Base-by-base conservation (phyloP, 169 alveolate species). In the Besnoitia besnoiti region DNA sequence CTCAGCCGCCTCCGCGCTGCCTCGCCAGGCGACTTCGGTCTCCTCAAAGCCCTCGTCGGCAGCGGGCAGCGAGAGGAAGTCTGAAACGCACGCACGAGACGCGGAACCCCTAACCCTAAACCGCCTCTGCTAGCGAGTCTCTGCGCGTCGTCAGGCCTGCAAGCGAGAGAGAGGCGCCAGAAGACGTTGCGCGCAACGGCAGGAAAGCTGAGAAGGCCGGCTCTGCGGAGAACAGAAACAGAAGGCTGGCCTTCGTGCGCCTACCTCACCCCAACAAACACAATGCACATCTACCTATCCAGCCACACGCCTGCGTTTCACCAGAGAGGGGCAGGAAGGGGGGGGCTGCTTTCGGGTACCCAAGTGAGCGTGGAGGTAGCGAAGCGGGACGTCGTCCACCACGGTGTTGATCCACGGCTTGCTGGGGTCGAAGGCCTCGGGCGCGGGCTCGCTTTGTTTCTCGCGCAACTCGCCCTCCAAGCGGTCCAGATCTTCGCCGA, bases 351-450 rank as follows among this genome's bases (percentile, higher is more conserved):
- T 67, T 33, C 44, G 1, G 2, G 7, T 16, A 67, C 80, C 80
- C 8, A 40, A 37, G 0, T 24, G 33, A 39, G 37, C 35, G 59
- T 14, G 0, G 49, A 77, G 49, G 27, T 39, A 7, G 33, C 35
- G 59, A 35, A 42, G 59, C 10, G 87, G 87, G 59, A 77, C 87
- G 47, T 77, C 87, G 59, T 77, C 87, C 35, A 77, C 87, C 19
- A 77, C 21, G 40, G 35, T 14, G 21, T 42, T 77, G 8, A 21
- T 77, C 55, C 59, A 77, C 87, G 87, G 59, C 82, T 73, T 2
- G 24, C 44, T 37, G 27, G 82, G 82, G 46, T 19, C 40, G 82
- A 73, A 73, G 24, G 82, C n/a, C 24, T 19, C 39, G 24, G 82
- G n/a, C 3, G 8, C 8, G 10, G 39, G 82, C 46, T 35, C 39